These are phyloP conservation scores for Macroventuria anomochaeta DNA, from an alignment of 2,329 filamentous ascomycete species.

Conservation along the genomic window DNA sequence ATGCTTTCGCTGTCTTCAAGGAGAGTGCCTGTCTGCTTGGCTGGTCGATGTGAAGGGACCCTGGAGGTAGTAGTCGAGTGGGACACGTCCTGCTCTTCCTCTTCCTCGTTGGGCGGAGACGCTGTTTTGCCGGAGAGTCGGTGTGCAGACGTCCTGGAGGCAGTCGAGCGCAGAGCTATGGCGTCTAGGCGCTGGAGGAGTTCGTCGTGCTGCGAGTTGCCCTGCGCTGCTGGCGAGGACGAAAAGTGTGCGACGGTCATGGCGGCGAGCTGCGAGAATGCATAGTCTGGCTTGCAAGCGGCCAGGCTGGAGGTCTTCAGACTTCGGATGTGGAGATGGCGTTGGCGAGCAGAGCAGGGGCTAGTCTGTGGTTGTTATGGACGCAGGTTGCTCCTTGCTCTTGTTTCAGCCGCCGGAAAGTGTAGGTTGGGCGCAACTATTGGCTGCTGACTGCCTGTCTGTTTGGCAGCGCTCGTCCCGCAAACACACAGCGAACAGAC, in stretches of 20 bases:
- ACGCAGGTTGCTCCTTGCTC: constrained; percentile 41
- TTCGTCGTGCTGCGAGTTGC: constrained; percentile 13
- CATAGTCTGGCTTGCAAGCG: constrained; percentile 32
- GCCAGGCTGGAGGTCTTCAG: constrained; percentile 21
- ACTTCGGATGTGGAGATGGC: constrained; percentile 25
- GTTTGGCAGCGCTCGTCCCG: constrained; percentile 29
- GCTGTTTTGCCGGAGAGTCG: constrained; percentile 14
- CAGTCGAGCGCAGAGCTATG: constrained; percentile 24
- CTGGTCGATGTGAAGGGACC: not conserved
- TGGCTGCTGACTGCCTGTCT: constrained; percentile 30
- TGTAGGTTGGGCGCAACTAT: constrained; percentile 25
- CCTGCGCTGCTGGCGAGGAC: constrained; percentile 23
- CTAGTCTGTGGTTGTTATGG: constrained; percentile 26
- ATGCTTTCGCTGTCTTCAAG: constrained; percentile 24
- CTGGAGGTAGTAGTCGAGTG: constrained; percentile 1
- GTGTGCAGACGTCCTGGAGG: constrained; percentile 12
- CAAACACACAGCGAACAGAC: constrained; percentile 30
- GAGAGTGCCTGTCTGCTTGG: constrained; percentile 8
- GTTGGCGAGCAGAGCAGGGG: constrained; percentile 23
- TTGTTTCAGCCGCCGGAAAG: constrained; percentile 44
- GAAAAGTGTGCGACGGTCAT: constrained; percentile 34
- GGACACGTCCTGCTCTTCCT: constrained; percentile 5
- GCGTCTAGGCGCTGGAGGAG: constrained; percentile 34
- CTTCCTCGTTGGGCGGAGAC: constrained; percentile 4
- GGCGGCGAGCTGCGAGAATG: constrained; percentile 35